phyloP scores from a whole-genome alignment of 345 rosid species.

The Eucalyptus leucophloia region DNA sequence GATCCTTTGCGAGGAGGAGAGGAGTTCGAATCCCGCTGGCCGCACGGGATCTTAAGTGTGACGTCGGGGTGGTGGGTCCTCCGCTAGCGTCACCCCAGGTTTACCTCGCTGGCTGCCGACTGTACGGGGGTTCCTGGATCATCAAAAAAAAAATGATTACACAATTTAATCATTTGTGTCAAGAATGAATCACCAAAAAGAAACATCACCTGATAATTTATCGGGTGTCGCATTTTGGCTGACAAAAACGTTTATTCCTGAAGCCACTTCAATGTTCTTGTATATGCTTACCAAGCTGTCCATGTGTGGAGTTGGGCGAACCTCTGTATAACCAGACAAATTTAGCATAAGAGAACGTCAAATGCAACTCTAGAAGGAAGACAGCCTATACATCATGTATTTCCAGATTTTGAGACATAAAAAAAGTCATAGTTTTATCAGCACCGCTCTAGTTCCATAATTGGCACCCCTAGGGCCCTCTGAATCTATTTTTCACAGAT shows the following conservation, averaged over 20 bases:
- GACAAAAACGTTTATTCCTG: conserved; percentile 47
- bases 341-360: background rate
- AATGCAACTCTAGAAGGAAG: background rate
- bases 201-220: conserved; percentile 28
- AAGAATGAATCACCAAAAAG: background rate
- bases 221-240: conserved; percentile 25
- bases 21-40: too few relatives aligned
- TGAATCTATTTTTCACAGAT: too few relatives aligned
- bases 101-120: too few relatives aligned
- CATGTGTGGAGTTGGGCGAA: conserved; percentile 85
- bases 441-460: too few relatives aligned
- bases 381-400: background rate
- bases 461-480: too few relatives aligned
- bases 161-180: background rate
- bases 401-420: background rate
- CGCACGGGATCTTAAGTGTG: too few relatives aligned
- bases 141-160: too few relatives aligned
- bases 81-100: too few relatives aligned
- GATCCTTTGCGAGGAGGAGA: too few relatives aligned
- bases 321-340: conserved; percentile 24
- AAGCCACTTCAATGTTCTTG: conserved; percentile 82
- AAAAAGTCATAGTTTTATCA: too few relatives aligned
- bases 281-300: conserved; percentile 77
- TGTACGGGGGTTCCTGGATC: too few relatives aligned
- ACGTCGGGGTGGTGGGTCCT: too few relatives aligned